Conservation (phyloP, 805 yeast genomes). For the Lachancea lanzarotensis region DNA sequence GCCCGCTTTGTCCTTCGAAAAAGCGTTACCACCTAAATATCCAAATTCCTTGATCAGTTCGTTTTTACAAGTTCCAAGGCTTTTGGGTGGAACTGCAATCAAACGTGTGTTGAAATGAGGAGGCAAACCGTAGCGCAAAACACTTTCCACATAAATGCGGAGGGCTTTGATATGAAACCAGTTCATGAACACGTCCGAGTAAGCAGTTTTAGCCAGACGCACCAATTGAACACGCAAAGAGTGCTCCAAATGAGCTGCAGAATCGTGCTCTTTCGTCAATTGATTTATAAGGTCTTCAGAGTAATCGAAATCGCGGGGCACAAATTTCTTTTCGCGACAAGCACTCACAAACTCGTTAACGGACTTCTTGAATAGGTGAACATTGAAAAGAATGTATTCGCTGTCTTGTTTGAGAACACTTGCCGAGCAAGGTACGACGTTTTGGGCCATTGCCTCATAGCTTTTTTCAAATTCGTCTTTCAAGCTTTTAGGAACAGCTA, state of each 20-base stretch:
- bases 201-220: conserved; percentile 84
- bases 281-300: conserved; percentile 68
- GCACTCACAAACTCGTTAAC: conserved; percentile 60
- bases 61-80: conserved; percentile 52
- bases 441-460: conserved; percentile 71
- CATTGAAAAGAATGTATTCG: conserved; percentile 67
- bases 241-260: conserved; percentile 67
- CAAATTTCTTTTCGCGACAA: conserved; percentile 80
- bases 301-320: conserved; percentile 87
- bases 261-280: conserved; percentile 71
- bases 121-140: conserved; percentile 93
- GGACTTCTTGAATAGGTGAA: conserved; percentile 79
- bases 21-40: conserved; percentile 87
- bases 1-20: conserved; percentile 55
- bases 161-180: conserved; percentile 90
- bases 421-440: conserved; percentile 93
- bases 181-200: conserved; percentile 71
- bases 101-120: conserved; percentile 68
- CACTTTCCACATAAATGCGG: conserved; percentile 86
- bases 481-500: conserved; percentile 75
- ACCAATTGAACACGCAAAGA: conserved; percentile 68
- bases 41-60: conserved; percentile 74
- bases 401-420: conserved; percentile 59
- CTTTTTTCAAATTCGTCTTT: conserved; percentile 52
- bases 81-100: conserved; percentile 41